phyloP scores from a whole-genome alignment of 176 grass and related monocot species.

The Aegilops tauschii region DNA sequence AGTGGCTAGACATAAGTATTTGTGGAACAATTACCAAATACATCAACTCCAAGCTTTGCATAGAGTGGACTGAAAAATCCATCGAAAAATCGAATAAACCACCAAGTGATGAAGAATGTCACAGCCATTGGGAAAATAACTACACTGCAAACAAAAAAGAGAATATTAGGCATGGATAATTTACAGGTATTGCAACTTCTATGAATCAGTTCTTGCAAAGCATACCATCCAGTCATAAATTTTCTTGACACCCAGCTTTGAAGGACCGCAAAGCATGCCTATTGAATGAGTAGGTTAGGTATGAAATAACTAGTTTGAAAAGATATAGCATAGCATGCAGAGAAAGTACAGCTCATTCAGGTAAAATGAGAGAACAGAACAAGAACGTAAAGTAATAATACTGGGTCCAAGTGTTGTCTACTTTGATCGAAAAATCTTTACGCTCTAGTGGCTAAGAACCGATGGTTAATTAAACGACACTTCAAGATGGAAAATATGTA shows the following conservation, averaged over 20 bases:
- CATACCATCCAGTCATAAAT: constrained; percentile 98
- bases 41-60: constrained; percentile 77
- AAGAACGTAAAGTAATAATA: background rate
- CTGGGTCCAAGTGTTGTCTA: background rate
- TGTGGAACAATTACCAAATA: constrained; percentile 70
- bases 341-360: background rate
- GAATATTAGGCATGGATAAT: constrained; percentile 10
- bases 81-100: constrained; percentile 99
- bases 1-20: background rate
- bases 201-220: constrained; percentile 16
- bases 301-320: background rate
- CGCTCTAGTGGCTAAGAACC: background rate
- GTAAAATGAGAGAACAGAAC: background rate
- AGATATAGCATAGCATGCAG: background rate
- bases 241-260: constrained; percentile 98
- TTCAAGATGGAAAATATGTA: background rate
- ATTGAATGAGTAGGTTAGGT: constrained; percentile 28
- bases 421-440: background rate
- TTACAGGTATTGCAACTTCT: background rate
- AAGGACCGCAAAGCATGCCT: constrained; percentile 94
- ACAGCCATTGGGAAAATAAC: constrained; percentile 96
- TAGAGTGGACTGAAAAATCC: constrained; percentile 99
- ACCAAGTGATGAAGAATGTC: constrained; percentile 99
- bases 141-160: constrained; percentile 52
- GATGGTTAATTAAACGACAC: background rate